Percentiles rank a stretch among this genome's conserved stretches.
phyloP scores from a whole-genome alignment of 1,284 basidiomycete species.

The Inonotus hispidus region DNA sequence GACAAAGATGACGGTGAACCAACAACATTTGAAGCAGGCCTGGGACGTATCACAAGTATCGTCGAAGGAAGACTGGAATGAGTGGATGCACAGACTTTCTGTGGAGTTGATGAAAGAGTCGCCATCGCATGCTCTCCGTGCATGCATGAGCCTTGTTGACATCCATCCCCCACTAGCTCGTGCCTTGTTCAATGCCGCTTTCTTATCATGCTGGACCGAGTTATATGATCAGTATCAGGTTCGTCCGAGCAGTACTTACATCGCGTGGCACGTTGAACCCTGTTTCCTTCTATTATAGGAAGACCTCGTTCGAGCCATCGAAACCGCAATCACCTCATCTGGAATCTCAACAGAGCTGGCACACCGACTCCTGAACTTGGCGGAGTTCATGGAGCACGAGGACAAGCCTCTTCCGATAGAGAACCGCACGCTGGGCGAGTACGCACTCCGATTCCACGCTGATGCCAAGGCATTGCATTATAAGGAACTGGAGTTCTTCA shows the following conservation, averaged over 20 bases:
- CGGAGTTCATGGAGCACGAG: constrained; percentile 99
- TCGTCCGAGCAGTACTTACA: constrained; percentile 8
- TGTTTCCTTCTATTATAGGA: constrained; percentile 47
- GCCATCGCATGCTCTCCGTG: constrained; percentile 93
- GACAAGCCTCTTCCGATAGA: constrained; percentile 96
- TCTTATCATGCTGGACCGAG: constrained; percentile 97
- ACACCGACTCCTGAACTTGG: constrained; percentile 92
- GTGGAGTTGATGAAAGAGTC: constrained; percentile 99
- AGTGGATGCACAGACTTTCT: constrained; percentile 92
- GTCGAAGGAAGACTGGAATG: constrained; percentile 88
- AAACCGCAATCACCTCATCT: constrained; percentile 78
- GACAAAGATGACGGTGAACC: constrained; percentile 91
- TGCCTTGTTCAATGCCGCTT: constrained; percentile 97
- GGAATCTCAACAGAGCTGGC: constrained; percentile 87
- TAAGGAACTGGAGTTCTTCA: constrained; percentile 97
- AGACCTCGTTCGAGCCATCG: constrained; percentile 89
- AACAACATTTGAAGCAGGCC: constrained; percentile 94
- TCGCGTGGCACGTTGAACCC: neutral
- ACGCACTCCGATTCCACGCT: constrained; percentile 90
- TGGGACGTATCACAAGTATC: constrained; percentile 88
- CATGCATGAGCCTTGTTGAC: constrained; percentile 92
- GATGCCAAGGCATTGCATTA: constrained; percentile 99
- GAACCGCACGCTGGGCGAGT: constrained; percentile 88
- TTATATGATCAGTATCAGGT: constrained; percentile 96
- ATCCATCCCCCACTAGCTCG: constrained; percentile 89